Evolutionary conservation across 208 protist genomes (phyloP).

Genomic region (Leishmania martiniquensis): DNA sequence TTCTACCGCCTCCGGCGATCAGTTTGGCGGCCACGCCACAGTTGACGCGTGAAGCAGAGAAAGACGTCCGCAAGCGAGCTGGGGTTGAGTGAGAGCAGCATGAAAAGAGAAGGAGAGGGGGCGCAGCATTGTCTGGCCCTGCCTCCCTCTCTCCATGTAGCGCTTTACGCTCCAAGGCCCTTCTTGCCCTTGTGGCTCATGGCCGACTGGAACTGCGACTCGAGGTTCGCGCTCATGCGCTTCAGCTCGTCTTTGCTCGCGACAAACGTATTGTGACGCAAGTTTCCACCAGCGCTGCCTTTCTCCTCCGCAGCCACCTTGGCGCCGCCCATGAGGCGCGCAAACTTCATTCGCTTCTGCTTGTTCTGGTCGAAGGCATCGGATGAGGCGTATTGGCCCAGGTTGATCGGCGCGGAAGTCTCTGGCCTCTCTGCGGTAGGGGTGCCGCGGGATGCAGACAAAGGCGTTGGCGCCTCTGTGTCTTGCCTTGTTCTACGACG

Average conservation of each 20-base stretch:
- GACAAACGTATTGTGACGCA: conserved; percentile 52
- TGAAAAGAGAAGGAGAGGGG: not conserved
- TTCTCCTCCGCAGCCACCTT: conserved; percentile 25
- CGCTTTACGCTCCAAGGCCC: conserved; percentile 65
- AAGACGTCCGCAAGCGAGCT: not conserved
- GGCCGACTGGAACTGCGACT: conserved; percentile 67
- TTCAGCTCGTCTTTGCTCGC: conserved; percentile 42
- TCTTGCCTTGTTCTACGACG: conserved; percentile 16
- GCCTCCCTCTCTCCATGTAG: not conserved
- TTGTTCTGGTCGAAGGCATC: conserved; percentile 58
- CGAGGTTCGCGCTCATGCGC: conserved; percentile 67
- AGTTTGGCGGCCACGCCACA: not conserved
- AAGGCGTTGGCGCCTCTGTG: not conserved
- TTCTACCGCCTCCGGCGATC: not conserved
- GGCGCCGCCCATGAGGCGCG: conserved; percentile 81
- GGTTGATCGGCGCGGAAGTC: conserved; percentile 25
- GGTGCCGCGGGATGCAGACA: not conserved
- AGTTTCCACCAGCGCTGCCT: not conserved
- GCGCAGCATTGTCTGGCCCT: not conserved
- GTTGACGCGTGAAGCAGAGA: not conserved
- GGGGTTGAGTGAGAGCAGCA: not conserved
- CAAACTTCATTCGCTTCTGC: conserved; percentile 75
- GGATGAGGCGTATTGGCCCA: conserved; percentile 76
- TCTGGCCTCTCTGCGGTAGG: not conserved
- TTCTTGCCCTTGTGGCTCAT: conserved; percentile 70